These are phyloP conservation scores for Begonia loranthoides DNA, from an alignment of 306 rosid genomes.

Conservation along the genomic window DNA sequence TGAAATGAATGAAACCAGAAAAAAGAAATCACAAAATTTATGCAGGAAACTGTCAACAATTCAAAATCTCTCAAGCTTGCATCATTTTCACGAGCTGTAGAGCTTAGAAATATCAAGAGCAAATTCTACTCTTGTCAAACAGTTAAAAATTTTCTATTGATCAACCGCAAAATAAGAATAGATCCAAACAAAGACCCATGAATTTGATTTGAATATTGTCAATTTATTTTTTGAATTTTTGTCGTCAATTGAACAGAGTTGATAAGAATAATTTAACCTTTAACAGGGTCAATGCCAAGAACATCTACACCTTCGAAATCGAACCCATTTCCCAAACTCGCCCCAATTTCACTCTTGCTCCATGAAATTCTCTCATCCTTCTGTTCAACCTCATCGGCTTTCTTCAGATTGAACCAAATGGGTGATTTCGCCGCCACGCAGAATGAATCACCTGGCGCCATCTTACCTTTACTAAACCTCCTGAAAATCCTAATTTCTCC, in stretches of 20 bases:
- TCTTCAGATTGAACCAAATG: constrained; percentile 40
- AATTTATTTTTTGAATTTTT: background rate
- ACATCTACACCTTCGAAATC: constrained; percentile 28
- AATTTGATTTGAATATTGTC: constrained; percentile 3
- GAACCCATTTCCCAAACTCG: constrained; percentile 14
- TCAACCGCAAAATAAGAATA: no score
- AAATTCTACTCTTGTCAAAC: no score
- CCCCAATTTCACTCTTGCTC: constrained; percentile 10
- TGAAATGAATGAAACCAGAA: no score
- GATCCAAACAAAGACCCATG: no score
- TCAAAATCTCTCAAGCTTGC: no score
- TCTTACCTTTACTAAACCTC: constrained; percentile 41
- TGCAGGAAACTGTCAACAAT: no score
- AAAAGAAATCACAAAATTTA: no score
- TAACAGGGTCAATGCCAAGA: constrained; percentile 48
- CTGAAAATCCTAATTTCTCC: constrained; percentile 27
- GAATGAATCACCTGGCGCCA: constrained; percentile 52
- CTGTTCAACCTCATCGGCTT: constrained; percentile 8
- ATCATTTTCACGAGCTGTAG: no score
- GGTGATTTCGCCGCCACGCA: constrained; percentile 46
- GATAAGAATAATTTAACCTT: constrained; percentile 33
- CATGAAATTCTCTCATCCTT: constrained; percentile 6
- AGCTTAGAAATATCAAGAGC: no score
- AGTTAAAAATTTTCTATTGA: no score
- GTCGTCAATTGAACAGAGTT: background rate